Conservation (phyloP, 75 land plant genomes). For the Cryptomeria japonica region DNA sequence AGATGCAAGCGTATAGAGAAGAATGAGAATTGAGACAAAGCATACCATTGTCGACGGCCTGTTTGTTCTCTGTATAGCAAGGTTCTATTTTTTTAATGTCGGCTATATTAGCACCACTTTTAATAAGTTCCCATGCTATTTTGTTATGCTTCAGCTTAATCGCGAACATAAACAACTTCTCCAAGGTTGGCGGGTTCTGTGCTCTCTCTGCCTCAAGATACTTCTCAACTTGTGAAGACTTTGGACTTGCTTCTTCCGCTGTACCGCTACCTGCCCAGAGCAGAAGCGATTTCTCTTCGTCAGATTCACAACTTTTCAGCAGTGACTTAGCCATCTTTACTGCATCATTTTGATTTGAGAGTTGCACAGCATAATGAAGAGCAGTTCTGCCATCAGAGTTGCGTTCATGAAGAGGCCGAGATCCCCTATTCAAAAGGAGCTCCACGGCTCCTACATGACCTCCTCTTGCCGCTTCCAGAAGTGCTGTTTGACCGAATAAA, state of each 20-base stretch:
- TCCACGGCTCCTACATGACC: not conserved
- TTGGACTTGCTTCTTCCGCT: too few relatives aligned
- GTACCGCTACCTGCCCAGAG: not conserved
- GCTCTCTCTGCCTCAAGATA: not conserved
- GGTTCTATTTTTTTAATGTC: not conserved
- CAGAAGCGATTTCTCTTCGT: not conserved
- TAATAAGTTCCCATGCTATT: not conserved
- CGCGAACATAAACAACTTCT: not conserved
- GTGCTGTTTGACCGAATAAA: not conserved
- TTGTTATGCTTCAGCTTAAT: not conserved
- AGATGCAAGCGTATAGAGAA: too few relatives aligned
- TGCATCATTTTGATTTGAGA: not conserved
- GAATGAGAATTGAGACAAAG: not conserved
- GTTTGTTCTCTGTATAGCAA: not conserved
- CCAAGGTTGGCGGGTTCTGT: not conserved
- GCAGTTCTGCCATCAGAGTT: not conserved
- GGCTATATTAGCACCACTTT: not conserved
- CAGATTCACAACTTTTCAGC: not conserved
- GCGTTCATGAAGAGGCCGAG: not conserved
- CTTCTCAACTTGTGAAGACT: not conserved
- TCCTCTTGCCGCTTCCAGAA: not conserved
- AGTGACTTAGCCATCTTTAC: not conserved
- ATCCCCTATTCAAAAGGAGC: not conserved
- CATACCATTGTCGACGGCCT: not conserved
- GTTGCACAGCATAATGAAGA: not conserved